Percentiles rank a stretch among this genome's conserved stretches.
These are phyloP conservation scores for Phialophora macrospora DNA, from an alignment of 2,329 filamentous ascomycete species.

Conservation along the genomic window DNA sequence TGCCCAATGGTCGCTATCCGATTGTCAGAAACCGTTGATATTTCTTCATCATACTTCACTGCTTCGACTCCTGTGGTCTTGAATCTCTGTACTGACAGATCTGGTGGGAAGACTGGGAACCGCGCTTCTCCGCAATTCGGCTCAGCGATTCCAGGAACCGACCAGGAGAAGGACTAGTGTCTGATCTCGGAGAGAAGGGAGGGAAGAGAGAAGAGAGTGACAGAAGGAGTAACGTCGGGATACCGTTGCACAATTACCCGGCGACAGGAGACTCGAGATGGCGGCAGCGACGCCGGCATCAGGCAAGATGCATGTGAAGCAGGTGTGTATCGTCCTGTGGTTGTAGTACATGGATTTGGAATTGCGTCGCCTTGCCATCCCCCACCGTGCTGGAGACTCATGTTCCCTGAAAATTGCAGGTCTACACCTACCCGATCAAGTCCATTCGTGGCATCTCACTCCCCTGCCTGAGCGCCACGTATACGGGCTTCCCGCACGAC, in stretches of 20 bases:
- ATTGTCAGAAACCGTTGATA: not conserved
- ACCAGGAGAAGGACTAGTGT: not conserved
- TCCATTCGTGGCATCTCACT: slow-evolving; percentile 68
- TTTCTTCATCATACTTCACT: not conserved
- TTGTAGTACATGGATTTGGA: not conserved
- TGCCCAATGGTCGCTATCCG: not conserved
- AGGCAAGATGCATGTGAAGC: slow-evolving; percentile 20
- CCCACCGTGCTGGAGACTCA: not conserved
- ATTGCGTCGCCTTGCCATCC: not conserved
- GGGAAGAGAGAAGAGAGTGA: not conserved
- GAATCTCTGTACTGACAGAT: not conserved
- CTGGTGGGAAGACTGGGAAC: too few relatives aligned
- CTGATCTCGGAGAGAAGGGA: not conserved
- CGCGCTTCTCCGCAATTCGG: not conserved
- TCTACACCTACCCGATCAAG: slow-evolving; percentile 77
- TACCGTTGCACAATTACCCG: not conserved
- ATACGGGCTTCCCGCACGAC: slow-evolving; percentile 69
- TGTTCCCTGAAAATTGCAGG: slow-evolving; percentile 46
- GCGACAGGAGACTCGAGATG: not conserved
- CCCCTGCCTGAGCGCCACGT: slow-evolving; percentile 58
- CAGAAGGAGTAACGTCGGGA: not conserved
- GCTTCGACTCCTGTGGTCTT: not conserved
- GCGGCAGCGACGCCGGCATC: not conserved
- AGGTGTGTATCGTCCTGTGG: slow-evolving; percentile 11
- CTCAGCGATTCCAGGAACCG: not conserved